phyloP scores from a whole-genome alignment of 1,139 yeast species.

The Nakaseomyces uthaithaninus region DNA sequence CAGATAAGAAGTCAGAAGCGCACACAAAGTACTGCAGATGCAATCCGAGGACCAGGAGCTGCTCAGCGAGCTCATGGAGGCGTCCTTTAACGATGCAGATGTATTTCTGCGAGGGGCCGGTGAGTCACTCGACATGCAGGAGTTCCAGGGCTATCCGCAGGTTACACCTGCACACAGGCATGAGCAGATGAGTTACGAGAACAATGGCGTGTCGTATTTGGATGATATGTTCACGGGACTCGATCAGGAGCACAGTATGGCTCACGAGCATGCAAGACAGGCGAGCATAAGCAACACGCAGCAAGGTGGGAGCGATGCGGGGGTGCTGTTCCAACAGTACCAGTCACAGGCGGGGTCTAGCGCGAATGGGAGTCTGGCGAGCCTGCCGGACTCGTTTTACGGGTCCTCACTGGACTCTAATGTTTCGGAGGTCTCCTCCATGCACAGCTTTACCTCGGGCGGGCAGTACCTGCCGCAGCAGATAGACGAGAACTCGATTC shows the following conservation, averaged over 20 bases:
- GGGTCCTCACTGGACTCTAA: slow-evolving; percentile 6
- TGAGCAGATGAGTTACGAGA: slow-evolving; percentile 18
- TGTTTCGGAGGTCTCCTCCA: slow-evolving; percentile 3
- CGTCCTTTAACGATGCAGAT: slow-evolving; percentile 2
- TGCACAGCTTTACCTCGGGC: slow-evolving; percentile 3
- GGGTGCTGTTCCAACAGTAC: slow-evolving; percentile 1
- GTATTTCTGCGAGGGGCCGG: slow-evolving; percentile 1
- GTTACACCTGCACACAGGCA: slow-evolving; percentile 25
- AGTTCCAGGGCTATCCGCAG: slow-evolving; percentile 11
- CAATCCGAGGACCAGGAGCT: slow-evolving; percentile 15
- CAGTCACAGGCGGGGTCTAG: not conserved
- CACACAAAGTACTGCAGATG: too few species aligned
- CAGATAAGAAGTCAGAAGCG: too few species aligned
- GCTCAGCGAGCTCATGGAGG: slow-evolving; percentile 15
- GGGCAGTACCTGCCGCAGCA: not conserved
- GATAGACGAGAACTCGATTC: slow-evolving; percentile 6
- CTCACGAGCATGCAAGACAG: slow-evolving; percentile 3
- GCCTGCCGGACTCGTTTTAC: slow-evolving; percentile 4
- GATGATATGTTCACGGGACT: slow-evolving; percentile 20
- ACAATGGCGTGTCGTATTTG: slow-evolving; percentile 15
- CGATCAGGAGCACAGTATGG: slow-evolving; percentile 3
- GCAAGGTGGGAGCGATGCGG: not conserved
- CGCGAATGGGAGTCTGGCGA: slow-evolving; percentile 3
- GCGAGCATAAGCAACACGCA: slow-evolving; percentile 3
- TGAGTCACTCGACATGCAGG: slow-evolving; percentile 3